Conservation (phyloP, 2,329 filamentous ascomycete species). For the Trichophyton equinum region DNA sequence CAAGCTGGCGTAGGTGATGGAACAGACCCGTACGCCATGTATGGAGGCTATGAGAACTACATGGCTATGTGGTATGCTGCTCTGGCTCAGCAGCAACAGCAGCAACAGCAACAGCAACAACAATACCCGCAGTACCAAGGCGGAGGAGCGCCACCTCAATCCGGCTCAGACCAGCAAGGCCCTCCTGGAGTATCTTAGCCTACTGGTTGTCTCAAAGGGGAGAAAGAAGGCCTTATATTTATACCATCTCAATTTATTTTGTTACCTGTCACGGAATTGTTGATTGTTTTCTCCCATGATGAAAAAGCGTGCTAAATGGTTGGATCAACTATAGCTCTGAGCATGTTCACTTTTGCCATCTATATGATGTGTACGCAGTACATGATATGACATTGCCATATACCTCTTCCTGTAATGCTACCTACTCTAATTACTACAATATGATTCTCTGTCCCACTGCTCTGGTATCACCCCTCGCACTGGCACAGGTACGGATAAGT, state of each 20-base stretch:
- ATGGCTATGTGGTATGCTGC: constrained; percentile 71
- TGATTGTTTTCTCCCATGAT: neutral
- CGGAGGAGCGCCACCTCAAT: constrained; percentile 9
- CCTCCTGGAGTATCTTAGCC: constrained; percentile 15
- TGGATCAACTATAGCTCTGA: neutral
- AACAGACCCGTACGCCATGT: constrained; percentile 62
- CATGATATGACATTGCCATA: neutral
- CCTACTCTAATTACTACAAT: neutral
- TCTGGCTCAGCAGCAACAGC: constrained; percentile 42
- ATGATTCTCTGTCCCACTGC: neutral
- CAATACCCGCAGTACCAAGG: constrained; percentile 25
- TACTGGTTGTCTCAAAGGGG: neutral
- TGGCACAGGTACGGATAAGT: too few species aligned
- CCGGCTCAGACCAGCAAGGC: constrained; percentile 20
- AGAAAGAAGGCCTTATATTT: neutral
- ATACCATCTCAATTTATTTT: neutral
- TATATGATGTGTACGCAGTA: neutral
- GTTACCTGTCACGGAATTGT: neutral
- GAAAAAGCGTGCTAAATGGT: neutral
- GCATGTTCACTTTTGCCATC: neutral
- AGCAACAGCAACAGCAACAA: constrained; percentile 29
- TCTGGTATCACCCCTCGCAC: neutral
- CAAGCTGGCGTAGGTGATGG: constrained; percentile 35
- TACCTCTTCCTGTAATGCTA: neutral
- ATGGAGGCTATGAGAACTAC: constrained; percentile 73